phyloP scores from a whole-genome alignment of 2,329 filamentous ascomycete genomes.

The Pestalotiopsis fici region DNA sequence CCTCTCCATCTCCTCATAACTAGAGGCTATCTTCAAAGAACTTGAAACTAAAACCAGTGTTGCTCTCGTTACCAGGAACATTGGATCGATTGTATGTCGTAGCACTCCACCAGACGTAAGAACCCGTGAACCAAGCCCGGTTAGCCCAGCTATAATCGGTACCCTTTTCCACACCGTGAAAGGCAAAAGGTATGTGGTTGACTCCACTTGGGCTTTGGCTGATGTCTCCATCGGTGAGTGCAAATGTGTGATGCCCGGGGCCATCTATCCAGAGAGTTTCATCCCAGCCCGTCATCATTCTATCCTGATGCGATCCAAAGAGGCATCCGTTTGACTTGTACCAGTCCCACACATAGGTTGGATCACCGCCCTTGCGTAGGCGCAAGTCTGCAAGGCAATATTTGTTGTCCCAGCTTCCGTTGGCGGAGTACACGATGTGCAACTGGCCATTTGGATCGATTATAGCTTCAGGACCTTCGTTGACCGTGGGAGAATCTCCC shows the following conservation, averaged over 20 bases:
- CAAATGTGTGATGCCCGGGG: slow-evolving; percentile 26
- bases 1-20: neutral
- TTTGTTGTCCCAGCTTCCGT: slow-evolving; percentile 23
- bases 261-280: slow-evolving; percentile 20
- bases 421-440: slow-evolving; percentile 27
- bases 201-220: slow-evolving; percentile 12
- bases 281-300: slow-evolving; percentile 26
- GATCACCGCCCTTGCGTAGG: slow-evolving; percentile 22
- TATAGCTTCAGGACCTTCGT: slow-evolving; percentile 23
- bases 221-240: slow-evolving; percentile 18
- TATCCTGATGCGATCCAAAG: slow-evolving; percentile 21
- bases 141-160: slow-evolving; percentile 18
- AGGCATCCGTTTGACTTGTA: slow-evolving; percentile 27
- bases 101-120: slow-evolving; percentile 18
- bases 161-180: slow-evolving; percentile 21
- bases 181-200: slow-evolving; percentile 18
- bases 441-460: slow-evolving; percentile 24
- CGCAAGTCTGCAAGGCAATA: slow-evolving; percentile 26
- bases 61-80: slow-evolving; percentile 15
- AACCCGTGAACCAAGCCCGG: slow-evolving; percentile 19
- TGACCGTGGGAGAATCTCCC: slow-evolving; percentile 18
- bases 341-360: slow-evolving; percentile 26
- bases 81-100: slow-evolving; percentile 17
- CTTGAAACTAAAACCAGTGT: slow-evolving; percentile 20
- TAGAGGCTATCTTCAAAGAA: slow-evolving; percentile 17